A percentile compares a stretch with the other conserved stretches of the same genome.
phyloP scores from a whole-genome alignment of 148 eudicot species.

The Persicaria tinctoria region DNA sequence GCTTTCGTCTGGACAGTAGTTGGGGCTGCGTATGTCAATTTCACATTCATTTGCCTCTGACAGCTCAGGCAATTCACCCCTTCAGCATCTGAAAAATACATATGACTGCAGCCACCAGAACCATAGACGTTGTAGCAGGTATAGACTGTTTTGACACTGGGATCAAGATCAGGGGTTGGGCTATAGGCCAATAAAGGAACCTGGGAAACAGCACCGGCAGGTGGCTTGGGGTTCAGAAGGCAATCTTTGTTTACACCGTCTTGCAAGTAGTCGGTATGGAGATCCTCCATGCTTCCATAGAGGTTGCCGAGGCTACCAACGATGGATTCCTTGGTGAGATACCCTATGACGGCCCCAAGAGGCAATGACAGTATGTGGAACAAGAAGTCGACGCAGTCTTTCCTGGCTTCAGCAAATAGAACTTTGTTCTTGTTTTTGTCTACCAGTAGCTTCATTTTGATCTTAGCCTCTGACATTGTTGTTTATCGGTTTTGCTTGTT shows the following conservation, averaged over 20 bases:
- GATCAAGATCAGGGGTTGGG: background rate
- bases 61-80: background rate
- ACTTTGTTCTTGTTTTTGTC: background rate
- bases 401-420: conserved; percentile 7
- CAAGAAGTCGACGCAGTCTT: conserved; percentile 4
- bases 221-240: background rate
- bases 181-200: background rate
- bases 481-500: no score
- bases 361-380: background rate
- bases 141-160: background rate
- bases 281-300: background rate
- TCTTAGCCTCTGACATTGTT: background rate
- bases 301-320: conserved; percentile 10
- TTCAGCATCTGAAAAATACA: background rate
- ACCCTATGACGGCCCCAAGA: background rate
- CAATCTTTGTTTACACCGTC: background rate
- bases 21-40: background rate
- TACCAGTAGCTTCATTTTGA: background rate
- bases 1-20: no score
- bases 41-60: background rate
- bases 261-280: background rate
- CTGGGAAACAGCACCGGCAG: background rate
- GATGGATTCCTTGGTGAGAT: background rate
- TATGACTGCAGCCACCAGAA: background rate
- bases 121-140: background rate